Base-by-base conservation (phyloP, 257 asterid species). In the Solanum raphanifolium region DNA sequence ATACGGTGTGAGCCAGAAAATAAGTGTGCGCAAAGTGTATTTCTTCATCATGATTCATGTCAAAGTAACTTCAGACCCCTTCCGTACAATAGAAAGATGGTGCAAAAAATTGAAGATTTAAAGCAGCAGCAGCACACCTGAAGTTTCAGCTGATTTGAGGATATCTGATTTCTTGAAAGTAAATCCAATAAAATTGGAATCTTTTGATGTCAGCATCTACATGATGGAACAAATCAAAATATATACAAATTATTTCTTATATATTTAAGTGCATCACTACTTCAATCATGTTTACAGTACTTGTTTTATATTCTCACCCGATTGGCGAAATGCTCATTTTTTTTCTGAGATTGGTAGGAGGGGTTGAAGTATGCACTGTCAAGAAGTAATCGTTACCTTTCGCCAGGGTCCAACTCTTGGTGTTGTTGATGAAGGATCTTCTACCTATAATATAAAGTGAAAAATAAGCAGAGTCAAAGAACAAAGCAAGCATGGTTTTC, bases 371-470 rank as follows among this genome's bases (percentile, higher is more conserved):
- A 81, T 81, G 68, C 10, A 46, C 35, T 15, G 85, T 9, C 85
- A 81, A 81, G 66, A 46, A 43, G 66, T 81, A 81, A 46, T 48
- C 43, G 0, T 90, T 92, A 97, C 99, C 98, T 97, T 97, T 75
- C 99, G 92, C 99, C 98, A 97, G 32, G 98, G 98, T 89, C 98
- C 99, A 13, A 97, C 98, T 92, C 92, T 90, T 87, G 99, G 98
- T 68, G 90, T 86, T 32, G 92, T 69, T 15, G 96, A 95, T 16
- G 96, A 94, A 86, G 95, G 94, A 90, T 91, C 93, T 85, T 94
- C 95, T 75, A 93, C 98, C 99, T 97, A 89, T 86, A 78, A 87
- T 65, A 74, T 35, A 21, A 87, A 82, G 12, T 10, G 41, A 82
- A 82, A 48, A 48, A 66, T 29, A 10, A 82, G 85, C 39, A 81